phyloP scores from a whole-genome alignment of 83 land plant genomes.

The Isoetes engelmannii region DNA sequence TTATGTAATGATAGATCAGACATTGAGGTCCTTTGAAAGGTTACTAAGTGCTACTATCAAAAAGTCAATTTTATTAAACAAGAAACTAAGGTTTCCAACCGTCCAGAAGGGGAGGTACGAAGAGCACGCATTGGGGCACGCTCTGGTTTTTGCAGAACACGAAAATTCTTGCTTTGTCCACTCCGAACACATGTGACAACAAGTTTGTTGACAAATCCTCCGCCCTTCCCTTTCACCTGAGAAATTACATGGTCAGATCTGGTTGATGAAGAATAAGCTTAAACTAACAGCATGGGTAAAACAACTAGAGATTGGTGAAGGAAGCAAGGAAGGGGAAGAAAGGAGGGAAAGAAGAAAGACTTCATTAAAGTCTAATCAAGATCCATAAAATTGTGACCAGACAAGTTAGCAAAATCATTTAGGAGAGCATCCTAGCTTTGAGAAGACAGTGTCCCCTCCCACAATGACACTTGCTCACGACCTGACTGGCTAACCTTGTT shows the following conservation, averaged over 20 bases:
- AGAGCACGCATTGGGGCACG: constrained; percentile 93
- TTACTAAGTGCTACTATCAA: neutral
- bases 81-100: constrained; percentile 37
- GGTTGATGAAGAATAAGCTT: too few relatives aligned
- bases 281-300: too few relatives aligned
- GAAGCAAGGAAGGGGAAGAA: too few relatives aligned
- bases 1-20: neutral
- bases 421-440: too few relatives aligned
- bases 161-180: constrained; percentile 74
- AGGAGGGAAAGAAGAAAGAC: too few relatives aligned
- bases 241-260: neutral
- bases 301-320: too few relatives aligned
- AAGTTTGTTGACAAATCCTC: constrained; percentile 79
- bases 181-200: constrained; percentile 87
- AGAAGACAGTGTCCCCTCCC: too few relatives aligned
- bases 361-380: too few relatives aligned
- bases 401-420: too few relatives aligned
- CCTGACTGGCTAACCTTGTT: too few relatives aligned
- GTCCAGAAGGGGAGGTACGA: constrained; percentile 98
- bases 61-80: neutral
- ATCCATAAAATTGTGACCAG: too few relatives aligned
- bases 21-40: neutral
- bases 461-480: too few relatives aligned
- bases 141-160: constrained; percentile 88
- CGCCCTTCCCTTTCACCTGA: constrained; percentile 86